Percentiles rank a stretch among this genome's conserved stretches.
These are phyloP conservation scores for Leishmania major DNA, from an alignment of 208 protist species.

Conservation along the genomic window DNA sequence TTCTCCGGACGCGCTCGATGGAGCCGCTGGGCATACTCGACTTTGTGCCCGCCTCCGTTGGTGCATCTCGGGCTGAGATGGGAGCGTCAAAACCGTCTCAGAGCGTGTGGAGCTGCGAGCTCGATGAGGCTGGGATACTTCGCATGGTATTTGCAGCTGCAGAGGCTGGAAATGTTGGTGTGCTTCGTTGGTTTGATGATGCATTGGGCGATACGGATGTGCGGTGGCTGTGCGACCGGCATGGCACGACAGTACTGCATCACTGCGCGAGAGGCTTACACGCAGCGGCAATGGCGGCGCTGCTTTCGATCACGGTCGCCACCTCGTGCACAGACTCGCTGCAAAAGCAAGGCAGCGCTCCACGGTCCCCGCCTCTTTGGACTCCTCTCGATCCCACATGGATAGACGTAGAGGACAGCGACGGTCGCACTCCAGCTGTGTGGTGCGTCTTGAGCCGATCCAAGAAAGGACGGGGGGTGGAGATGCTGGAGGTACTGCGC, in stretches of 20 bases:
- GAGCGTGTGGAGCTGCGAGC: background rate
- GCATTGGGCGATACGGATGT: conserved; percentile 21
- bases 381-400: conserved; percentile 9
- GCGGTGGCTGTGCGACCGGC: conserved; percentile 26
- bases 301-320: conserved; percentile 20
- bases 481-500: conserved; percentile 37
- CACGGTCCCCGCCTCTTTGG: background rate
- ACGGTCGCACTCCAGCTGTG: conserved; percentile 48
- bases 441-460: conserved; percentile 47
- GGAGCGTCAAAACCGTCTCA: background rate
- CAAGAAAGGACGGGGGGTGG: conserved; percentile 21
- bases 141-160: conserved; percentile 40
- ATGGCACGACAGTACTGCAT: conserved; percentile 52
- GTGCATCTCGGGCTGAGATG: background rate
- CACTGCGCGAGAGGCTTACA: conserved; percentile 54
- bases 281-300: conserved; percentile 21
- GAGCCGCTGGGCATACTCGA: conserved; percentile 7
- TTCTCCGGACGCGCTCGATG: conserved; percentile 32
- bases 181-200: conserved; percentile 43
- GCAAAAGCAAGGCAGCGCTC: background rate
- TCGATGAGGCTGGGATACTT: conserved; percentile 22
- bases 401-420: conserved; percentile 51
- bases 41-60: background rate
- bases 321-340: background rate
- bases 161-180: conserved; percentile 40